A percentile compares a stretch with the other conserved stretches of the same genome.
phyloP scores from a whole-genome alignment of 225 moss, liverwort and hornwort genomes.

The Asterella californica region DNA sequence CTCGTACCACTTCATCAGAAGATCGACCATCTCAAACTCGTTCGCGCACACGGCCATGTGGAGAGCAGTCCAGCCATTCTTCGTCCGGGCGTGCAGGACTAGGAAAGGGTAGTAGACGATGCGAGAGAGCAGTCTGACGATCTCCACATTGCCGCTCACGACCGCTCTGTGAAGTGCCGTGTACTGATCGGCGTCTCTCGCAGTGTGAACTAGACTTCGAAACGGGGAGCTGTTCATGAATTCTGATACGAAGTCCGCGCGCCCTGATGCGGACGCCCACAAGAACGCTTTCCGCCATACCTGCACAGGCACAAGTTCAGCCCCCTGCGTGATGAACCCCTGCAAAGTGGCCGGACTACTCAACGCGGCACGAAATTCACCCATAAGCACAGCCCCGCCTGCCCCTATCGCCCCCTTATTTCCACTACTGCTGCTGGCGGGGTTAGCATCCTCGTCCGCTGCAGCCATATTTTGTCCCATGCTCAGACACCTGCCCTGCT shows the following conservation, averaged over 20 bases:
- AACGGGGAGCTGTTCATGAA: conserved; percentile 26
- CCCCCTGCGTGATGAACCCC: neutral
- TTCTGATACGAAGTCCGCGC: conserved; percentile 16
- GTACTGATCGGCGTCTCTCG: conserved; percentile 32
- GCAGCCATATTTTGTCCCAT: neutral
- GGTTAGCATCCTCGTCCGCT: neutral
- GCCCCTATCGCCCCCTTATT: neutral
- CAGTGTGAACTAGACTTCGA: conserved; percentile 15
- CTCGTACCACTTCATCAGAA: conserved; percentile 25
- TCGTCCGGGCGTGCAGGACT: conserved; percentile 40
- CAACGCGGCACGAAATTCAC: conserved; percentile 16
- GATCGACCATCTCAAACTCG: conserved; percentile 23
- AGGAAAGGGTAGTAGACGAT: conserved; percentile 15
- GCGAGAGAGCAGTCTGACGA: conserved; percentile 24
- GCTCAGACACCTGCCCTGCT: neutral
- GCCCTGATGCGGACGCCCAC: conserved; percentile 33
- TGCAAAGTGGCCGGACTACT: neutral
- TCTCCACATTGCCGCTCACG: conserved; percentile 25
- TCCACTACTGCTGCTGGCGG: neutral
- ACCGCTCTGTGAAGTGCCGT: conserved; percentile 41
- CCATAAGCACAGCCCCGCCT: conserved; percentile 2
- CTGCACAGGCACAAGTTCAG: conserved; percentile 10
- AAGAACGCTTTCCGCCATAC: conserved; percentile 35
- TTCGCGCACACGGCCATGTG: conserved; percentile 36
- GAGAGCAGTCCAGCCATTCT: conserved; percentile 38